phyloP scores from a whole-genome alignment of 108 stramenopile genomes.

The Thalassiosira profunda region DNA sequence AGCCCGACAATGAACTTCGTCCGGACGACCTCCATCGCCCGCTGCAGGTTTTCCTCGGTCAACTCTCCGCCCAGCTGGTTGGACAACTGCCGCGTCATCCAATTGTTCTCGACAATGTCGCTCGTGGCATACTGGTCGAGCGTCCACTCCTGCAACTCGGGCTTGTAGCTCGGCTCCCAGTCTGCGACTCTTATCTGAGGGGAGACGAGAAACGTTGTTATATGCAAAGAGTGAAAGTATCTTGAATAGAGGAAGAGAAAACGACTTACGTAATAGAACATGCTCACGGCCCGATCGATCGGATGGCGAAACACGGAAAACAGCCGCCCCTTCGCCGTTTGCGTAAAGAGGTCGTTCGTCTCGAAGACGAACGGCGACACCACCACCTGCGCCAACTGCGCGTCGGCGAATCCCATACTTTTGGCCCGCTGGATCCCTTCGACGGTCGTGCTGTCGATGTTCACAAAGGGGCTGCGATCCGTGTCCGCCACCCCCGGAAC shows the following conservation, averaged over 20 bases:
- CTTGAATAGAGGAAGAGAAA: conserved; percentile 17
- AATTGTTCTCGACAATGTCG: conserved; percentile 61
- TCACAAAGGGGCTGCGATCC: conserved; percentile 61
- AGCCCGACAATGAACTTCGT: conserved; percentile 60
- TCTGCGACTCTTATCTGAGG: conserved; percentile 51
- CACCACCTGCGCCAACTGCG: conserved; percentile 58
- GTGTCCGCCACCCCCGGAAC: conserved; percentile 47
- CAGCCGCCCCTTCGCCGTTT: conserved; percentile 48
- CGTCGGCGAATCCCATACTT: conserved; percentile 61
- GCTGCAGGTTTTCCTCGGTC: conserved; percentile 36
- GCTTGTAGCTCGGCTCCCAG: conserved; percentile 62
- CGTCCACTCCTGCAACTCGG: conserved; percentile 59
- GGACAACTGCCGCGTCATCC: conserved; percentile 65
- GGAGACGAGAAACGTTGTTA: too few relatives aligned
- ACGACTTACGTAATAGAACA: conserved; percentile 72
- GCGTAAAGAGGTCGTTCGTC: conserved; percentile 59
- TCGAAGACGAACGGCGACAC: conserved; percentile 61
- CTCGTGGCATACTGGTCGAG: conserved; percentile 56
- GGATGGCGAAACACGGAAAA: conserved; percentile 70
- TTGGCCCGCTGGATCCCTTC: conserved; percentile 56
- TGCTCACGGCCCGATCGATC: conserved; percentile 58
- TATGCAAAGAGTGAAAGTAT: not conserved
- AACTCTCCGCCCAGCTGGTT: conserved; percentile 52
- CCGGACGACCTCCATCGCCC: conserved; percentile 60
- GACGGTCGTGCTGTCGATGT: conserved; percentile 67